Conservation (phyloP, 202 grass and related monocot genomes). For the Digitaria exilis region DNA sequence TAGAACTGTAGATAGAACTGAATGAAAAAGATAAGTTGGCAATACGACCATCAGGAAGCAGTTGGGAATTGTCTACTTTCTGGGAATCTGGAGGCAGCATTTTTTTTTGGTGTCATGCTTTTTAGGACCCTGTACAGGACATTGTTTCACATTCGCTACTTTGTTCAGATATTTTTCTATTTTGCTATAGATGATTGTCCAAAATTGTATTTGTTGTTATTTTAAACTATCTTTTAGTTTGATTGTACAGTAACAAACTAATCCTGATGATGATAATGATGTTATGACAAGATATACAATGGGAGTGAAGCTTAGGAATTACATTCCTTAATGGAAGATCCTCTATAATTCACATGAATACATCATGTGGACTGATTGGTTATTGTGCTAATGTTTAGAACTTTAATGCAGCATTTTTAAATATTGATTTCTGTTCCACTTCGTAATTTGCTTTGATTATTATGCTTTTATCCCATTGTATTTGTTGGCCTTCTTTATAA, state of each 20-base stretch:
- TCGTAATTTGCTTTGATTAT: neutral
- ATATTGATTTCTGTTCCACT: neutral
- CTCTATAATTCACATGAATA: neutral
- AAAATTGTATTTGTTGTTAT: neutral
- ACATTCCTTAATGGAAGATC: neutral
- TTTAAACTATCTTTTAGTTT: conserved; percentile 13
- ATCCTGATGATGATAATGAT: neutral
- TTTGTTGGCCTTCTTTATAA: neutral
- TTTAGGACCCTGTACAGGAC: neutral
- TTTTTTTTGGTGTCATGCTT: neutral
- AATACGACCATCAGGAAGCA: neutral
- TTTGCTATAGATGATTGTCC: neutral
- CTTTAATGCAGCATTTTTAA: neutral
- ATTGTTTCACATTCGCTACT: conserved; percentile 18
- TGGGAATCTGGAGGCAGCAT: neutral
- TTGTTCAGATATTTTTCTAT: neutral
- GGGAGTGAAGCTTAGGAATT: neutral
- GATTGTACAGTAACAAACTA: conserved; percentile 23
- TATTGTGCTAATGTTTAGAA: conserved; percentile 11
- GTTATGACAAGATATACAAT: neutral
- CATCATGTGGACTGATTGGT: neutral
- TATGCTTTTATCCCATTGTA: conserved; percentile 26
- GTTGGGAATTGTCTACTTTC: neutral
- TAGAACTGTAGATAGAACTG: conserved; percentile 7
- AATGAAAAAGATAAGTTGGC: neutral